Evolutionary conservation across 768 basidiomycete genomes (phyloP).

Genomic region (Suillus occidentalis): DNA sequence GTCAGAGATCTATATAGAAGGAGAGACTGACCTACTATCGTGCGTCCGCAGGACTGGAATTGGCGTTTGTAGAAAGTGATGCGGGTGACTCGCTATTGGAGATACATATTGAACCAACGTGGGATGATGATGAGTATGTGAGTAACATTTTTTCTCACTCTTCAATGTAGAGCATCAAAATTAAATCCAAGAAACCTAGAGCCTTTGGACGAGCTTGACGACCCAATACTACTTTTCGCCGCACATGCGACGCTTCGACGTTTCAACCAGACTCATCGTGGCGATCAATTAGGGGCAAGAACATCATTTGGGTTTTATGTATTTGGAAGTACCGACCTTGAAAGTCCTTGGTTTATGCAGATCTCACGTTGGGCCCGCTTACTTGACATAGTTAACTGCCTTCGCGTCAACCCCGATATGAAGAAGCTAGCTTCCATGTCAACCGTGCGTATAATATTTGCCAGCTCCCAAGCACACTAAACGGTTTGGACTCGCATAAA

Average conservation of each 20-base stretch:
- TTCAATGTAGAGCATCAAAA: background rate
- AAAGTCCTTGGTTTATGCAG: background rate
- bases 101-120: background rate
- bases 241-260: too few species aligned
- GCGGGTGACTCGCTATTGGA: too few species aligned
- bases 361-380: background rate
- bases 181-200: background rate
- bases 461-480: background rate
- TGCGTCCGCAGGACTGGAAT: background rate
- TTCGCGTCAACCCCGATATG: background rate
- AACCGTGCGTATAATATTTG: background rate
- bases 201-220: too few species aligned
- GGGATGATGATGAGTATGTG: background rate
- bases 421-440: background rate
- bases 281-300: background rate
- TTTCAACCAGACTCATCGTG: background rate
- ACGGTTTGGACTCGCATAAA: background rate
- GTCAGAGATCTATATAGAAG: background rate
- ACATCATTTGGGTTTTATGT: background rate
- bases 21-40: background rate
- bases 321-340: background rate
- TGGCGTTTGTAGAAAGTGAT: background rate
- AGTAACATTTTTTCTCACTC: background rate
- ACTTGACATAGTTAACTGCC: background rate
- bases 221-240: background rate